These are phyloP conservation scores for Ambrosia artemisiifolia DNA, from an alignment of 129 eudicot genomes.

Conservation along the genomic window DNA sequence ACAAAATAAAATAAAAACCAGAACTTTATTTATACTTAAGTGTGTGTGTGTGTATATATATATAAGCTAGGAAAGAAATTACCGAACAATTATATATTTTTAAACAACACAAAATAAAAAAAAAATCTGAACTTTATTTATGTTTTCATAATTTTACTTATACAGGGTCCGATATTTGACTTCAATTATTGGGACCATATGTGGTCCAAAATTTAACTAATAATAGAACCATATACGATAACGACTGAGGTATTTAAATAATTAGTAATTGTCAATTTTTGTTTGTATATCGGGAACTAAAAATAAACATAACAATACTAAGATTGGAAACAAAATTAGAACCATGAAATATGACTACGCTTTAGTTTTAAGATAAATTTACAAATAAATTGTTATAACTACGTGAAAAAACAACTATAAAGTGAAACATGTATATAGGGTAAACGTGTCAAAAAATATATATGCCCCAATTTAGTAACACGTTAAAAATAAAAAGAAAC, in stretches of 20 bases:
- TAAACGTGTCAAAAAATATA: too few relatives aligned
- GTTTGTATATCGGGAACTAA: background rate
- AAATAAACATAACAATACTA: background rate
- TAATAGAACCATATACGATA: background rate
- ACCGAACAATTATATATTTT: background rate
- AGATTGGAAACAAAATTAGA: too few relatives aligned
- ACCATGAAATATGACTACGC: too few relatives aligned
- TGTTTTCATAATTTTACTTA: background rate
- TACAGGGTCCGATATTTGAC: constrained; percentile 10
- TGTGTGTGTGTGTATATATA: too few relatives aligned
- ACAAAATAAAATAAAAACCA: too few relatives aligned
- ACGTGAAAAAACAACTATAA: too few relatives aligned
- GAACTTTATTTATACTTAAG: too few relatives aligned
- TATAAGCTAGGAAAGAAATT: background rate
- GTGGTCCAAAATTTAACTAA: background rate
- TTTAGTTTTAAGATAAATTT: background rate
- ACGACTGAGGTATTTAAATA: background rate
- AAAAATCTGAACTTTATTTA: background rate
- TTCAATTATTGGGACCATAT: constrained; percentile 5
- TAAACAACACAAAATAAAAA: background rate
- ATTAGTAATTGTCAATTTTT: background rate
- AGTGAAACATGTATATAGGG: too few relatives aligned
- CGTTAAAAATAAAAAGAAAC: too few relatives aligned
- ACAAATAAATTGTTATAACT: background rate
- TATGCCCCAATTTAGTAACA: too few relatives aligned